Evolutionary conservation across 768 basidiomycete species (phyloP).

Genomic region (Naganishia kalamii): DNA sequence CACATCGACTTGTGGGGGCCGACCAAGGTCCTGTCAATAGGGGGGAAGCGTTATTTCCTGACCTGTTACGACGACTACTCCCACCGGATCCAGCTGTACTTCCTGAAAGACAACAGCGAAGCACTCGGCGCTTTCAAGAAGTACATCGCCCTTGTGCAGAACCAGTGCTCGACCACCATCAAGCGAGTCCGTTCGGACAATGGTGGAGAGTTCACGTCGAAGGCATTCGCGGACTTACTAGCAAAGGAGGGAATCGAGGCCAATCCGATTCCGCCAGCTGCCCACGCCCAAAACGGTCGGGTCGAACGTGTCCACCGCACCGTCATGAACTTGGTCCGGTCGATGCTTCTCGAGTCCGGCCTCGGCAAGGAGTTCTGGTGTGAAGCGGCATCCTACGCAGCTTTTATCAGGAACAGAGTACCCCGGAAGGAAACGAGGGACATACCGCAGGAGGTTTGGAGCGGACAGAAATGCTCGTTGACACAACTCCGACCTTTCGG

Average conservation of each 20-base stretch:
- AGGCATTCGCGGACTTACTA: neutral
- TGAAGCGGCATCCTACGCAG: conserved; percentile 7
- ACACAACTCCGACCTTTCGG: conserved; percentile 14
- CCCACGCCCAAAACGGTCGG: conserved; percentile 26
- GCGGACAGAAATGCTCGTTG: neutral
- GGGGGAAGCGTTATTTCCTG: neutral
- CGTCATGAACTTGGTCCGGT: conserved; percentile 21
- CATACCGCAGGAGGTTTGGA: neutral
- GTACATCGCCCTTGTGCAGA: conserved; percentile 8
- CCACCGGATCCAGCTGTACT: neutral
- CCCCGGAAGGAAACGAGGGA: neutral
- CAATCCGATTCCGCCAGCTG: conserved; percentile 14
- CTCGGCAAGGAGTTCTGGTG: conserved; percentile 1
- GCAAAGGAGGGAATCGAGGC: neutral
- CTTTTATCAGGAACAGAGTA: conserved; percentile 5
- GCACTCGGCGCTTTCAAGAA: neutral
- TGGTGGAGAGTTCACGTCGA: conserved; percentile 6
- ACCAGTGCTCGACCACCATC: neutral
- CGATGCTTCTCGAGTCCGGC: conserved; percentile 13
- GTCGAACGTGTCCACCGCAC: conserved; percentile 26
- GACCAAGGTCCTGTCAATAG: neutral
- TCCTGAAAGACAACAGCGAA: conserved; percentile 1
- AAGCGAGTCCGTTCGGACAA: conserved; percentile 4
- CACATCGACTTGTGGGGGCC: conserved; percentile 7
- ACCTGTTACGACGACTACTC: conserved; percentile 19